These are phyloP conservation scores for Phialocephala subalpina DNA, from an alignment of 2,329 filamentous ascomycete genomes.

Conservation along the genomic window DNA sequence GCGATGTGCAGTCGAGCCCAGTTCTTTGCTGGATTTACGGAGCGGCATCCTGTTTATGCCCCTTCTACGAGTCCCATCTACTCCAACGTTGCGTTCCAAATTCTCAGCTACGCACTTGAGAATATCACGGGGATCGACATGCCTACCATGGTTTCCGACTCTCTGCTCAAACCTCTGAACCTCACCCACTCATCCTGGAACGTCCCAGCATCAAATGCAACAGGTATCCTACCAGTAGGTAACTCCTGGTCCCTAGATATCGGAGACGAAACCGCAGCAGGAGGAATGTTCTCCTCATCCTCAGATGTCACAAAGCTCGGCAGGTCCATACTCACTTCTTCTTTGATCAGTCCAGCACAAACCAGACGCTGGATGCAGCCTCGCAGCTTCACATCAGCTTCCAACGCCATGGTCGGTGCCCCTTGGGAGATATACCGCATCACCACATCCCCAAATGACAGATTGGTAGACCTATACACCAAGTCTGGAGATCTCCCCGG, in stretches of 20 bases:
- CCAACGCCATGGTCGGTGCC: slow-evolving; percentile 34
- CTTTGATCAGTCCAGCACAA: slow-evolving; percentile 29
- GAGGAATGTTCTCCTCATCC: slow-evolving; percentile 49
- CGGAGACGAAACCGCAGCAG: slow-evolving; percentile 38
- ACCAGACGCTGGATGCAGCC: slow-evolving; percentile 42
- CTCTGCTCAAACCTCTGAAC: slow-evolving; percentile 44
- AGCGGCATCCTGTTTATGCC: slow-evolving; percentile 44
- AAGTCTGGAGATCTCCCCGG: slow-evolving; percentile 51
- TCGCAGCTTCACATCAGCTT: slow-evolving; percentile 31
- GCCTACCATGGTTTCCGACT: slow-evolving; percentile 40
- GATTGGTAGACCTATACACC: slow-evolving; percentile 48
- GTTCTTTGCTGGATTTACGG: slow-evolving; percentile 28
- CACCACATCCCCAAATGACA: slow-evolving; percentile 29
- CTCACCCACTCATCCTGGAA: slow-evolving; percentile 43
- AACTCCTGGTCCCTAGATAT: slow-evolving; percentile 23
- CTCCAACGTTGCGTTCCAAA: slow-evolving; percentile 48
- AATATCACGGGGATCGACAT: slow-evolving; percentile 48
- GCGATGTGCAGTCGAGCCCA: slow-evolving; percentile 37
- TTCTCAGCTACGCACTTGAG: slow-evolving; percentile 50
- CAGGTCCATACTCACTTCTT: slow-evolving; percentile 43
- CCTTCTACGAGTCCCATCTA: slow-evolving; percentile 46
- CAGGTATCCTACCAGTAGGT: slow-evolving; percentile 25
- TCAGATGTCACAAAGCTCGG: slow-evolving; percentile 40
- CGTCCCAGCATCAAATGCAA: slow-evolving; percentile 14
- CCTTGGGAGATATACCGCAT: slow-evolving; percentile 46